phyloP scores from a whole-genome alignment of 495 filamentous ascomycete genomes.

The Beverwykella pulmonaria region DNA sequence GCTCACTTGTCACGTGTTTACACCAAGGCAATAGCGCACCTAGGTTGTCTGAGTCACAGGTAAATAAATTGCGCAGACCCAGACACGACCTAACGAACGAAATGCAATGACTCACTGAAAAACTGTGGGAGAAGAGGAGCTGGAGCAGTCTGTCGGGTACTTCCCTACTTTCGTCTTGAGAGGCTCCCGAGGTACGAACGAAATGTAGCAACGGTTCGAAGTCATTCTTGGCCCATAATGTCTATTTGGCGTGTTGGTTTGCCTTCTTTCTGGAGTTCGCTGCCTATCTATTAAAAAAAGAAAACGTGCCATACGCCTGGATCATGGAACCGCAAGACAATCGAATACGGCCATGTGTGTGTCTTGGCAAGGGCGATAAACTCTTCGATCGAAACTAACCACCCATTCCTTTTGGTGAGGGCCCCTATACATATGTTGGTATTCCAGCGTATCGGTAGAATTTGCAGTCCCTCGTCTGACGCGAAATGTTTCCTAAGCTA shows the following conservation, averaged over 20 bases:
- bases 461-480: constrained; percentile 27
- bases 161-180: too few relatives aligned
- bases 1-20: not conserved
- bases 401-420: constrained; percentile 28
- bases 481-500: constrained; percentile 15
- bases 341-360: constrained; percentile 32
- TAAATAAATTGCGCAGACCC: too few relatives aligned
- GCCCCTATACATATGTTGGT: constrained; percentile 27
- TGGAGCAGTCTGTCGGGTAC: too few relatives aligned
- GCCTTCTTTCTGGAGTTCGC: too few relatives aligned
- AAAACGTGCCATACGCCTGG: not conserved
- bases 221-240: not conserved
- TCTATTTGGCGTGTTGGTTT: too few relatives aligned
- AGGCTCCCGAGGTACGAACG: too few relatives aligned
- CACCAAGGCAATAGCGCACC: not conserved
- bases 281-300: too few relatives aligned
- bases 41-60: too few relatives aligned
- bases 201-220: too few relatives aligned
- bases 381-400: constrained; percentile 17
- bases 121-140: too few relatives aligned
- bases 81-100: too few relatives aligned
- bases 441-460: constrained; percentile 31
- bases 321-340: constrained; percentile 6
- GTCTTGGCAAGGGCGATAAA: constrained; percentile 23
- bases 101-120: too few relatives aligned